Evolutionary conservation across 441 rosid genomes (phyloP).

Genomic region (Eutrema salsugineum): DNA sequence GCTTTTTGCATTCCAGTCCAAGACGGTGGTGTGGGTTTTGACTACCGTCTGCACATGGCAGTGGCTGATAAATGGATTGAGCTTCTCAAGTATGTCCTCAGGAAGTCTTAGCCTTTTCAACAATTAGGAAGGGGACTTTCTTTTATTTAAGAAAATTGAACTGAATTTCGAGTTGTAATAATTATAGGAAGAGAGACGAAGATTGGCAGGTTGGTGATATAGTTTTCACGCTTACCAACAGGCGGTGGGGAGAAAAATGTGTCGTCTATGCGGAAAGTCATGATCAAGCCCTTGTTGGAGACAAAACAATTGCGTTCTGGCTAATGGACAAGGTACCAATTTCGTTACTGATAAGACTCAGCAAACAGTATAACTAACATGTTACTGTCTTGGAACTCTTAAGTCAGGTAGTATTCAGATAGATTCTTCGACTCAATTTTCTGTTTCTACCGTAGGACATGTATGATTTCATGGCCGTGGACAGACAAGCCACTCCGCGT

Average conservation of each 20-base stretch:
- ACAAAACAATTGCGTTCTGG: slow-evolving; percentile 98
- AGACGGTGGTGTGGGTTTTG: slow-evolving; percentile 99
- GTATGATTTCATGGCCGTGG: slow-evolving; percentile 97
- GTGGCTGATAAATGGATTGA: slow-evolving; percentile 99
- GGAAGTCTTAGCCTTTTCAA: not conserved
- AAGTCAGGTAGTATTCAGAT: slow-evolving; percentile 6
- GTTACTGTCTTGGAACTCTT: not conserved
- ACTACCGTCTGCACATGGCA: slow-evolving; percentile 98
- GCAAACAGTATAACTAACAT: not conserved
- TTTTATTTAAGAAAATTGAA: slow-evolving; percentile 1
- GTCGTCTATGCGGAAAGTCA: slow-evolving; percentile 93
- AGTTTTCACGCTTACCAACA: slow-evolving; percentile 71
- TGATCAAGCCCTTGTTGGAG: slow-evolving; percentile 99
- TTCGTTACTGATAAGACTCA: not conserved
- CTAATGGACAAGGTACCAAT: slow-evolving; percentile 88
- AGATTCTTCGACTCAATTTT: not conserved
- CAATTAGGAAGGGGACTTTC: not conserved
- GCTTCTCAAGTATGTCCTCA: slow-evolving; percentile 64
- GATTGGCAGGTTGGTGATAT: slow-evolving; percentile 87
- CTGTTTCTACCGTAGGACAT: slow-evolving; percentile 59
- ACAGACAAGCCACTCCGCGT: slow-evolving; percentile 75
- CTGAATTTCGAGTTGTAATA: slow-evolving; percentile 12
- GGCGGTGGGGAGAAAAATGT: slow-evolving; percentile 95
- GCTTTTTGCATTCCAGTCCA: slow-evolving; percentile 80
- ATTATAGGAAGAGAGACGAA: slow-evolving; percentile 77